Evolutionary conservation across 2,329 filamentous ascomycete genomes (phyloP), one percentile per base, ranked within the genome.

Genomic region (Achaetomium macrosporum): DNA sequence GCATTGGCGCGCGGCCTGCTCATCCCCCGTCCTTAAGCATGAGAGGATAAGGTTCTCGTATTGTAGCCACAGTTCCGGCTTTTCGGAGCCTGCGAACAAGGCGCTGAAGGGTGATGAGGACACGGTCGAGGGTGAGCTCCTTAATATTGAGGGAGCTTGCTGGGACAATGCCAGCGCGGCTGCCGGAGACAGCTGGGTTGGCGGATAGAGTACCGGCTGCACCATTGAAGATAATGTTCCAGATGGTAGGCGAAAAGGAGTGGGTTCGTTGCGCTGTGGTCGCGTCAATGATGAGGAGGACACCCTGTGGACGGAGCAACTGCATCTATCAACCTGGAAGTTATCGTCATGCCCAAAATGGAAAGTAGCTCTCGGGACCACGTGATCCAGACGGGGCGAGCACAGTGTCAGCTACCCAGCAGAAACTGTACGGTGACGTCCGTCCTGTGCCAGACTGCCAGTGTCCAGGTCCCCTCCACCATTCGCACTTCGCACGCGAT

Each of bases 41-140:
- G 90, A 83, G 33, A 93, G 74, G 60, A 97, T 75, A 16, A 97
- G 78, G 66, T 95, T 93, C 72, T 97, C 92, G 69, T 93, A 88
- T 41, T 82, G 82, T 15, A 80, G 80, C 90, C 92, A 97, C 65
- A 88, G 77, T 59, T 95, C 90, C 50, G 87, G 77, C 0, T 84
- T 84, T 67, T 96, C 91, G 30, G 78, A 68, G 1, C 77, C 70
- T 1, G 77, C 73, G 61, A 82, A 76, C 3, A 84, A 67, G 9
- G 77, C 77, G 25, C 66, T 63, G 10, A 84, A 61, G 2, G 77
- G 73, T 31, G 80, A 82, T n/a, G 75, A 70, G 5, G 78, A 78
- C 54, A 79, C 73, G 33, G 75, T 73, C 57, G 76, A 78, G 7
- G 78, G 75, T 42, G 77, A 77, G 62, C 70, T 79, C 58, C 70